Conservation (phyloP, 2,329 filamentous ascomycete genomes). For the Ceratocystis papillata region DNA sequence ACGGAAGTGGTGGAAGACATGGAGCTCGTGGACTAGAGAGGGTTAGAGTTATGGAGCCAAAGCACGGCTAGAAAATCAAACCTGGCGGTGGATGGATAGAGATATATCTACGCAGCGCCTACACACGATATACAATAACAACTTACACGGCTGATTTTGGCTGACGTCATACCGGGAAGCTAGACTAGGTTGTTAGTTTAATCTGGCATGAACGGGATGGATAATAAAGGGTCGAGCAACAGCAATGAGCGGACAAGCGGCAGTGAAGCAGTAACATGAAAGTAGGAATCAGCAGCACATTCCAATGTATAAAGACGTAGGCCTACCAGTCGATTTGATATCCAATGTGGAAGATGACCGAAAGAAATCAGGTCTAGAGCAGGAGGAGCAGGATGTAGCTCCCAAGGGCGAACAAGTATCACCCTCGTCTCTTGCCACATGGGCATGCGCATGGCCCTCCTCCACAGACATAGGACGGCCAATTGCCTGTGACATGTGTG, state of each 20-base stretch:
- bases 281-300: neutral
- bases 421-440: slow-evolving; percentile 2
- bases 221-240: neutral
- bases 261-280: neutral
- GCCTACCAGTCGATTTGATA: neutral
- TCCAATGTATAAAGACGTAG: neutral
- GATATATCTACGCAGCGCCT: too few species aligned
- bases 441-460: neutral
- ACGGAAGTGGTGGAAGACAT: neutral
- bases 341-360: neutral
- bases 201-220: neutral
- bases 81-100: too few species aligned
- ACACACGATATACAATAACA: too few species aligned
- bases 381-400: slow-evolving; percentile 3
- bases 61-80: too few species aligned
- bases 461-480: neutral
- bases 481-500: neutral
- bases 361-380: neutral
- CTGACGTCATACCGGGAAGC: neutral
- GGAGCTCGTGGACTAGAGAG: neutral
- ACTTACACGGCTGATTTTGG: neutral
- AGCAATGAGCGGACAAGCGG: neutral
- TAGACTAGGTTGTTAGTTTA: slow-evolving; percentile 1
- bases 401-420: neutral
- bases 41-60: neutral